These are phyloP conservation scores for Lasiosphaeria hispida DNA, from an alignment of 495 filamentous ascomycete species.

Conservation along the genomic window DNA sequence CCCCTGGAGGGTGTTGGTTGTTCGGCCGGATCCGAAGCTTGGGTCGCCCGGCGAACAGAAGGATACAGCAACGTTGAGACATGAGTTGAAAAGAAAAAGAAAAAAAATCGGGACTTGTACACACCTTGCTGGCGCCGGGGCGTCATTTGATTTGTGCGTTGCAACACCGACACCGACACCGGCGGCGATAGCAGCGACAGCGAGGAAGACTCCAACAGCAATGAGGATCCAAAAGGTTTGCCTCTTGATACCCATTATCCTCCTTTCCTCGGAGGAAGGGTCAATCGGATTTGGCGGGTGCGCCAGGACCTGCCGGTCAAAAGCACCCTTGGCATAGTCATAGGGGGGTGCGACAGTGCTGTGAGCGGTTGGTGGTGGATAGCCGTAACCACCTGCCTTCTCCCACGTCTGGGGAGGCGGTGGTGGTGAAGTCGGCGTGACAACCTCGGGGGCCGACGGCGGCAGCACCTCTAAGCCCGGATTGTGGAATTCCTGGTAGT, in stretches of 20 bases:
- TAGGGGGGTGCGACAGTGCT: neutral
- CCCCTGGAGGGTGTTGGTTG: too few relatives aligned
- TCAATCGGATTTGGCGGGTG: neutral
- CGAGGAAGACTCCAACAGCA: neutral
- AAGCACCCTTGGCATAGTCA: neutral
- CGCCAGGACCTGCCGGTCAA: neutral
- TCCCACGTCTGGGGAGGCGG: too few relatives aligned
- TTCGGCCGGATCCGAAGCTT: too few relatives aligned
- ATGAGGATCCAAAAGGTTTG: neutral
- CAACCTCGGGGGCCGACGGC: neutral
- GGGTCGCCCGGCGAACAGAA: too few relatives aligned
- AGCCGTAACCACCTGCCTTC: too few relatives aligned
- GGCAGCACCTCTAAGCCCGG: neutral
- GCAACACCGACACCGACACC: neutral
- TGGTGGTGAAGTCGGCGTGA: neutral
- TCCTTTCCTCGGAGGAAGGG: neutral
- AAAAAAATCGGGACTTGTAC: neutral
- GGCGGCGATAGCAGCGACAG: neutral
- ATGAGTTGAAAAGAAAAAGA: too few relatives aligned
- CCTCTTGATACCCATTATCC: neutral
- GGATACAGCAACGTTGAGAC: too few relatives aligned
- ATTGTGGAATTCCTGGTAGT: neutral
- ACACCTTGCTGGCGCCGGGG: neutral
- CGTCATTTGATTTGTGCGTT: neutral
- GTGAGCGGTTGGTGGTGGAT: too few relatives aligned